These are phyloP conservation scores for Aegilops bicornis DNA, from an alignment of 176 grass and related monocot species.

Conservation along the genomic window DNA sequence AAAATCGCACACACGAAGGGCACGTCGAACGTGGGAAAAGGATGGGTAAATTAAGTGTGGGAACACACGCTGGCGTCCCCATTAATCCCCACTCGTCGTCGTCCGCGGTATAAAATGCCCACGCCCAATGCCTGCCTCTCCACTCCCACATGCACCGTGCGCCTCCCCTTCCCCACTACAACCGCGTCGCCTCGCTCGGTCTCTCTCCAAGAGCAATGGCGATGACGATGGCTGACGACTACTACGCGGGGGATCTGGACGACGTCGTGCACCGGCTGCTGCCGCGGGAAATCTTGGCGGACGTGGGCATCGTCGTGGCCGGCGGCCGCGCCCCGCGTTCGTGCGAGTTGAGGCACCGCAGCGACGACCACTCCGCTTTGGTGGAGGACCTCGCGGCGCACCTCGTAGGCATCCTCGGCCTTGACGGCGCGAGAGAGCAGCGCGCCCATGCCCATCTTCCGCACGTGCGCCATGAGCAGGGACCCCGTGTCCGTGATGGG, in stretches of 20 bases:
- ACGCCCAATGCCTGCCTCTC: background rate
- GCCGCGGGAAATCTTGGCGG: constrained; percentile 26
- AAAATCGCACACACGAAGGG: background rate
- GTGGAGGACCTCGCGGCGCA: constrained; percentile 22
- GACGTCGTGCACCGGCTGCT: constrained; percentile 15
- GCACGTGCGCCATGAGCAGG: background rate
- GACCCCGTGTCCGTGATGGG: background rate
- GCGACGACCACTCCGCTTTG: background rate
- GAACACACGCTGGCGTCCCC: constrained; percentile 6
- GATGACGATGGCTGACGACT: background rate
- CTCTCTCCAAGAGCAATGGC: background rate
- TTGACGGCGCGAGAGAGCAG: background rate
- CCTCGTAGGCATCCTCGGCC: constrained; percentile 35
- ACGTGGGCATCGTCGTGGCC: constrained; percentile 14
- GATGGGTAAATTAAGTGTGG: constrained; percentile 3
- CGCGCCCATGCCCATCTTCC: background rate
- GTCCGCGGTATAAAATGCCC: background rate
- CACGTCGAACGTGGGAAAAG: constrained; percentile 14
- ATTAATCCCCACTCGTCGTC: background rate
- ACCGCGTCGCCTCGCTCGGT: background rate
- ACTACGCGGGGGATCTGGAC: constrained; percentile 12
- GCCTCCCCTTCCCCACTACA: background rate
- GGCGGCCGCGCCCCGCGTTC: background rate
- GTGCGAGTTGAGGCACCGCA: too few species aligned
- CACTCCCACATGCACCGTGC: background rate